phyloP scores from a whole-genome alignment of 306 rosid species.

The Pterocarpus santalinus region DNA sequence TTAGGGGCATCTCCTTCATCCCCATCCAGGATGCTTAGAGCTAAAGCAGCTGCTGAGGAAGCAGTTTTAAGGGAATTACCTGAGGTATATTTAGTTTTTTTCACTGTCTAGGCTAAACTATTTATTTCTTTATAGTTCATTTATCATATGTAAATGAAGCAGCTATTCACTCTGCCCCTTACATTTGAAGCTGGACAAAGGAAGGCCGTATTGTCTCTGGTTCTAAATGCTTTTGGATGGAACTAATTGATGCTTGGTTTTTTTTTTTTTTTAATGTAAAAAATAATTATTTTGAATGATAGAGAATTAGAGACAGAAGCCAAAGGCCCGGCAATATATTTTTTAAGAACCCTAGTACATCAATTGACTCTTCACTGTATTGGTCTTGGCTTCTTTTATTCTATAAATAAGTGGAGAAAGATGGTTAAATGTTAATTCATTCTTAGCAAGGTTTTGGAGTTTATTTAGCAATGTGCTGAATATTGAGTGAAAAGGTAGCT shows the following conservation, averaged over 20 bases:
- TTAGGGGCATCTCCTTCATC: slow-evolving; percentile 94
- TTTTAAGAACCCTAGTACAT: slow-evolving; percentile 9
- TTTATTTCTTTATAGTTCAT: slow-evolving; percentile 17
- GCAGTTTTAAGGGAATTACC: slow-evolving; percentile 82
- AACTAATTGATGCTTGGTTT: not conserved
- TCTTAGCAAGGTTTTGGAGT: slow-evolving; percentile 29
- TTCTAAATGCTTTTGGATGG: slow-evolving; percentile 27
- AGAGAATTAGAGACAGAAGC: slow-evolving; percentile 23
- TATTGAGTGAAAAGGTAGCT: slow-evolving; percentile 5
- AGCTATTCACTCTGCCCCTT: not conserved
- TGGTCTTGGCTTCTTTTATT: slow-evolving; percentile 16
- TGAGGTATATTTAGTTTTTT: slow-evolving; percentile 64
- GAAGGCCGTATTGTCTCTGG: slow-evolving; percentile 29
- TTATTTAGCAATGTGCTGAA: slow-evolving; percentile 18
- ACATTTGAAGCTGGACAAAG: slow-evolving; percentile 18
- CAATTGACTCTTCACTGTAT: slow-evolving; percentile 12
- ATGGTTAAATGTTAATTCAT: not conserved
- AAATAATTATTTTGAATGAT: not conserved
- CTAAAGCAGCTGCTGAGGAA: slow-evolving; percentile 95
- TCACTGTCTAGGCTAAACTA: slow-evolving; percentile 15
- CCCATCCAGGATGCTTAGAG: slow-evolving; percentile 79
- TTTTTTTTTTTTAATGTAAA: not conserved
- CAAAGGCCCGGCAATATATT: slow-evolving; percentile 6
- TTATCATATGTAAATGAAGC: slow-evolving; percentile 23
- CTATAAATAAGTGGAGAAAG: not conserved